Evolutionary conservation across 2,329 filamentous ascomycete genomes (phyloP).

Genomic region (Fusarium algeriense): DNA sequence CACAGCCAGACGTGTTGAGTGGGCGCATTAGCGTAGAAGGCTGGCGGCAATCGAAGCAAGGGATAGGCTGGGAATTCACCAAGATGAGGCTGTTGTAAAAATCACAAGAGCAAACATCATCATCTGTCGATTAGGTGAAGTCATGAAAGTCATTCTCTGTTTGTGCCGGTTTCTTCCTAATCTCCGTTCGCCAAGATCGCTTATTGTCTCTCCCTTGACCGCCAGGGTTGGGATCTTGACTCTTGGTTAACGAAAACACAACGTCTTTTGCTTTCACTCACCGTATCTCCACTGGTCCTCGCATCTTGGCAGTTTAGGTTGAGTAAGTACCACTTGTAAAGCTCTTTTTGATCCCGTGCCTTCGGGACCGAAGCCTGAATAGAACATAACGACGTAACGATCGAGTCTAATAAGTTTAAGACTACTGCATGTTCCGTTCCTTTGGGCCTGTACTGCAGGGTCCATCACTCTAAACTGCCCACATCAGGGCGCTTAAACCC

Average conservation of each 20-base stretch:
- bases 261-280: slow-evolving; percentile 24
- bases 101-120: slow-evolving; percentile 15
- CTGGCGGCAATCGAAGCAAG: slow-evolving; percentile 28
- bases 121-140: slow-evolving; percentile 3
- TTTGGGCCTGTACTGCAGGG: slow-evolving; percentile 40
- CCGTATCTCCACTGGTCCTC: slow-evolving; percentile 38
- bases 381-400: neutral
- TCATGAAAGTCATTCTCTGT: neutral
- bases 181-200: slow-evolving; percentile 39
- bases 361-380: slow-evolving; percentile 26
- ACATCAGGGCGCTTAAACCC: slow-evolving; percentile 44
- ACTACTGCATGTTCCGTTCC: slow-evolving; percentile 9
- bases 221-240: slow-evolving; percentile 33
- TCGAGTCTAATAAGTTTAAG: neutral
- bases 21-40: slow-evolving; percentile 45
- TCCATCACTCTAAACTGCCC: slow-evolving; percentile 32
- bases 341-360: slow-evolving; percentile 31
- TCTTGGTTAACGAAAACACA: slow-evolving; percentile 32
- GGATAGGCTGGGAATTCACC: slow-evolving; percentile 32
- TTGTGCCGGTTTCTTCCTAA: slow-evolving; percentile 21
- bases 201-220: slow-evolving; percentile 21
- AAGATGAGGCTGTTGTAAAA: slow-evolving; percentile 6
- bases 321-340: slow-evolving; percentile 17
- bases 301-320: slow-evolving; percentile 19
- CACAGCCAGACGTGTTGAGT: slow-evolving; percentile 39